These are phyloP conservation scores for Aquilaria sinensis DNA, from an alignment of 345 rosid genomes.

Conservation along the genomic window DNA sequence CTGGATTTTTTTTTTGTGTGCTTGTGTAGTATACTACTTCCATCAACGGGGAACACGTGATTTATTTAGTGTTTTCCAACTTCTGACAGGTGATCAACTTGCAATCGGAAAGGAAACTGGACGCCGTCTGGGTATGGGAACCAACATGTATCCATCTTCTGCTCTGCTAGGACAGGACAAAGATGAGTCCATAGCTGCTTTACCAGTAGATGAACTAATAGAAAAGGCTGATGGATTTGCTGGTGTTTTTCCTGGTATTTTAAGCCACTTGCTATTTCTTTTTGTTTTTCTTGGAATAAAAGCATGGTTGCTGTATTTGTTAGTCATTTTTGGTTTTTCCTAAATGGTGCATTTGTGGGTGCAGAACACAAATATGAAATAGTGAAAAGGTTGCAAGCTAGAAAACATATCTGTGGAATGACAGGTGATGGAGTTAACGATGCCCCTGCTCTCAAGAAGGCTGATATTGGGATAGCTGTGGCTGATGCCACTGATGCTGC, in stretches of 20 bases:
- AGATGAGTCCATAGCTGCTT: constrained; percentile 84
- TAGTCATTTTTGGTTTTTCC: constrained; percentile 3
- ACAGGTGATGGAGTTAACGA: constrained; percentile 99
- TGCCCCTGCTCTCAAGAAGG: constrained; percentile 99
- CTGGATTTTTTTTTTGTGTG: constrained; percentile 4
- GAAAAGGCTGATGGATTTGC: constrained; percentile 99
- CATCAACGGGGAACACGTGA: not conserved
- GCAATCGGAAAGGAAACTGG: constrained; percentile 99
- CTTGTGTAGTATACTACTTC: not conserved
- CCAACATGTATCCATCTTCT: constrained; percentile 98
- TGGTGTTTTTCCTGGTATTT: constrained; percentile 95
- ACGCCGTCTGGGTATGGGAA: constrained; percentile 98
- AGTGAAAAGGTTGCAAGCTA: constrained; percentile 90
- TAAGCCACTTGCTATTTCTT: not conserved
- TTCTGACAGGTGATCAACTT: constrained; percentile 80
- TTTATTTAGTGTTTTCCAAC: not conserved
- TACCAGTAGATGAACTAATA: constrained; percentile 93
- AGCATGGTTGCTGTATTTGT: not conserved
- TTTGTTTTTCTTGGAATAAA: constrained; percentile 2
- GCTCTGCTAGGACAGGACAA: constrained; percentile 91
- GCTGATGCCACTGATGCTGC: constrained; percentile 99
- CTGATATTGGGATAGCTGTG: constrained; percentile 98
- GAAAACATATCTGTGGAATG: constrained; percentile 98
- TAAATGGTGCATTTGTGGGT: constrained; percentile 9
- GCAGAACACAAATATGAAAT: constrained; percentile 98